phyloP scores from a whole-genome alignment of 139 green algal species.

The Nannochloris sp. region DNA sequence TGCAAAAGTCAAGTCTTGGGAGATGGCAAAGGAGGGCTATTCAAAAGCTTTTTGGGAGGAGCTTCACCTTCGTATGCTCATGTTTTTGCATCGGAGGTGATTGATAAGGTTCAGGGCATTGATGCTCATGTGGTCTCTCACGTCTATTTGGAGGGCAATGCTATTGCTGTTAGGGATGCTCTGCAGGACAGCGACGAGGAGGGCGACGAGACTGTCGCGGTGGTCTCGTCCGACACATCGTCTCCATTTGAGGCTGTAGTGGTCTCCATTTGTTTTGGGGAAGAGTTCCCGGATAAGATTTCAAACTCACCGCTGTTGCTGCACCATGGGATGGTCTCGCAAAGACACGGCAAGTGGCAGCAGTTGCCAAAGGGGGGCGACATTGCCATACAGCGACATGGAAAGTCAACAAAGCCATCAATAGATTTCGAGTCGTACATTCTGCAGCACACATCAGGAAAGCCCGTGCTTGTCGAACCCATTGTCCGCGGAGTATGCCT shows the following conservation, averaged over 20 bases:
- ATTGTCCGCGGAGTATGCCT: slow-evolving; percentile 11
- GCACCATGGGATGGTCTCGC: slow-evolving; percentile 16
- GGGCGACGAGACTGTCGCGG: not conserved
- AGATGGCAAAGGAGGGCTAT: too few species aligned
- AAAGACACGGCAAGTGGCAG: slow-evolving; percentile 18
- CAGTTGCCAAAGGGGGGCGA: slow-evolving; percentile 10
- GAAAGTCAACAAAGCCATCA: not conserved
- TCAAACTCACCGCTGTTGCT: not conserved
- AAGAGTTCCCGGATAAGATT: slow-evolving; percentile 6
- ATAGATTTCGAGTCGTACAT: slow-evolving; percentile 14
- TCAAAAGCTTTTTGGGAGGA: not conserved
- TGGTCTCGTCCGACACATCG: not conserved
- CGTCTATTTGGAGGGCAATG: slow-evolving; percentile 9
- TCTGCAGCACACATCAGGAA: slow-evolving; percentile 11
- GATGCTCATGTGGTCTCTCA: slow-evolving; percentile 22
- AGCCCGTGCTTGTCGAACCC: slow-evolving; percentile 28
- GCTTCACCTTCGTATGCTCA: not conserved
- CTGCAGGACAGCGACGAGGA: not conserved
- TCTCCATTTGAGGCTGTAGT: slow-evolving; percentile 25
- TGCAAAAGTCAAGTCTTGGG: too few species aligned
- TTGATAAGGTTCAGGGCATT: slow-evolving; percentile 12
- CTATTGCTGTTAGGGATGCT: not conserved
- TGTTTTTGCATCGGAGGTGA: slow-evolving; percentile 17
- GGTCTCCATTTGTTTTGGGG: slow-evolving; percentile 8
- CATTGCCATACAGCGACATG: too few species aligned